Base-by-base conservation (phyloP, 2,329 filamentous ascomycete species). In the Colletotrichum tabaci region DNA sequence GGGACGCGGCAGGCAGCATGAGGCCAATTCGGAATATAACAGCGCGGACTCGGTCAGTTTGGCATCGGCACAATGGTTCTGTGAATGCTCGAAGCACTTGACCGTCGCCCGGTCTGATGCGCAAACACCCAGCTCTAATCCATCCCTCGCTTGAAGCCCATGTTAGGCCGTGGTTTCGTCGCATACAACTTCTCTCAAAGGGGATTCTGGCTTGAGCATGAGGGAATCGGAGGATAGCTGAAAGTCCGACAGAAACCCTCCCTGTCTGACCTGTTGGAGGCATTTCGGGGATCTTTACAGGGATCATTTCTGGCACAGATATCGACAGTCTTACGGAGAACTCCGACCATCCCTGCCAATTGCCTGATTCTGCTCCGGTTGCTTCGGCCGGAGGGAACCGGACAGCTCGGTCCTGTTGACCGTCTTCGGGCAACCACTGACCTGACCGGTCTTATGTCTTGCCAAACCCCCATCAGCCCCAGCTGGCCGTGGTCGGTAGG, bases 381-480 rank as follows among this genome's bases (percentile, higher is more conserved):
- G 21, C 57, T 57, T 61, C 64, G 68, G 64, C 52, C 49, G 68
- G 50, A 62, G 35, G 52, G 46, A 63, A 57, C 58, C 50, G 68
- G 30, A 23, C 55, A 66, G 49, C 30, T 56, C 35, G 47, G 13
- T 38, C 18, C n/a, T 47, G 18, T 13, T 16, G 58, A 26, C 23
- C 56, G 38, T 49, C n/a, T 35, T 53, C 21, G 9, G 38, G 46
- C 16, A 50, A 35, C 26, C 52, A 42, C 21, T 62, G 49, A n/a
- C 60, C 67, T 47, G 55, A 42, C 23, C 42, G 35, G 26, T 10
- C 62, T 5, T 42, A 21, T 21, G 18, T 49, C 38, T 7, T 26
- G 8, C 26, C 23, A 40, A 66, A 40, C 18, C 52, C 4, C 23
- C 23, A 42, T 40, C 23, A 57, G 40, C 42, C 56, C 61, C 35